phyloP scores from a whole-genome alignment of 306 rosid genomes.

The Erythrophleum fordii region DNA sequence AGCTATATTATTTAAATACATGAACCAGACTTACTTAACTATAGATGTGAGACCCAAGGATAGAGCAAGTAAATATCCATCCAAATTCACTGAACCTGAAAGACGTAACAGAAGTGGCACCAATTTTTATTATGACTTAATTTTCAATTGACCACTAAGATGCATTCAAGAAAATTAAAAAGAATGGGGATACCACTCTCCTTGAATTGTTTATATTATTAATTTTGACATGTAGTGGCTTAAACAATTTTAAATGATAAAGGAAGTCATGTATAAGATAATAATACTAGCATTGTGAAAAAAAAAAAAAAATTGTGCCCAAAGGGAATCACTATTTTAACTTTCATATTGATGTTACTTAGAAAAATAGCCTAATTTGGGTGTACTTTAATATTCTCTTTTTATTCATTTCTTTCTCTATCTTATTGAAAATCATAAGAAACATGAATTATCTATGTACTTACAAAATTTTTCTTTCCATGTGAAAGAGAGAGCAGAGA shows the following conservation, averaged over 20 bases:
- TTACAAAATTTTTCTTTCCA: background rate
- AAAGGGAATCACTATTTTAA: background rate
- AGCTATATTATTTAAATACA: conserved; percentile 13
- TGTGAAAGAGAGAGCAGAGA: background rate
- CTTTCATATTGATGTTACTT: background rate
- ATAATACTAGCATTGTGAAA: conserved; percentile 1
- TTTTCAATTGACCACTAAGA: conserved; percentile 26
- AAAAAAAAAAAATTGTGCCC: background rate
- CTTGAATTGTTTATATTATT: conserved; percentile 1
- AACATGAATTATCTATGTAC: background rate
- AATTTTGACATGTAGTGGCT: conserved; percentile 1
- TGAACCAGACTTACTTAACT: conserved; percentile 66
- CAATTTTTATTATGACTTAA: background rate
- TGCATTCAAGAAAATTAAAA: conserved; percentile 12
- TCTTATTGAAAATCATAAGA: background rate
- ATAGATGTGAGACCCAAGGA: conserved; percentile 87
- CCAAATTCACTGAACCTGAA: conserved; percentile 67
- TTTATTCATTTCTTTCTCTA: background rate
- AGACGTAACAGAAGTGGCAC: conserved; percentile 23
- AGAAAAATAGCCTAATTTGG: background rate
- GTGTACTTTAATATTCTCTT: background rate
- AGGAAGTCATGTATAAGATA: background rate
- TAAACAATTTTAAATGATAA: conserved; percentile 10
- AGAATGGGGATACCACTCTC: conserved; percentile 4
- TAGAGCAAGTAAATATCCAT: conserved; percentile 85